Percentiles rank a stretch among this genome's conserved stretches.
phyloP scores from a whole-genome alignment of 805 yeast genomes.

The Pichia phayaonensis region DNA sequence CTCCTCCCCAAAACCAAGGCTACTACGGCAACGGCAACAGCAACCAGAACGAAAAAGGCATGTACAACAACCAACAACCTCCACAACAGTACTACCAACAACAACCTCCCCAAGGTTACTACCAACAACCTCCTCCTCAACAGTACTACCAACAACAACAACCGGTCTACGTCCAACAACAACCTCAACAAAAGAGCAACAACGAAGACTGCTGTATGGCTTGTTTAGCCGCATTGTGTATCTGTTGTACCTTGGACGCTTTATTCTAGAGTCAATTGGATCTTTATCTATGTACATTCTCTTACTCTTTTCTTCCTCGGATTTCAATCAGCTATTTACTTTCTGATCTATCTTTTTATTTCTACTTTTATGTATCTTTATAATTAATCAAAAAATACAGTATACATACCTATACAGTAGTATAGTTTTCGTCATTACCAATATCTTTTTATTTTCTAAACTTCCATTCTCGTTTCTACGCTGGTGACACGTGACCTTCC shows the following conservation, averaged over 20 bases:
- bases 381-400: neutral
- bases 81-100: constrained; percentile 18
- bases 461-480: neutral
- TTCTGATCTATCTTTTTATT: neutral
- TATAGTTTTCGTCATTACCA: too few species aligned
- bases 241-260: constrained; percentile 49
- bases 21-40: constrained; percentile 26
- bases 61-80: constrained; percentile 18
- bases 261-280: constrained; percentile 27
- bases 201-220: constrained; percentile 41
- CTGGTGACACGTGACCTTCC: neutral
- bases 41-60: constrained; percentile 9
- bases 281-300: neutral
- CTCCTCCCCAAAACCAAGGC: constrained; percentile 13
- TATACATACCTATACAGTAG: neutral
- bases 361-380: neutral
- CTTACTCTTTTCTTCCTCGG: neutral
- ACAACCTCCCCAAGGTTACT: constrained; percentile 24
- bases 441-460: neutral
- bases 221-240: constrained; percentile 47
- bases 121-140: constrained; percentile 29
- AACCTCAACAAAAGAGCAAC: constrained; percentile 32
- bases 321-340: neutral
- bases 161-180: constrained; percentile 49
- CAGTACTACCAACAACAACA: constrained; percentile 37